Base-by-base conservation (phyloP, 805 yeast species). In the Ogataea henricii region DNA sequence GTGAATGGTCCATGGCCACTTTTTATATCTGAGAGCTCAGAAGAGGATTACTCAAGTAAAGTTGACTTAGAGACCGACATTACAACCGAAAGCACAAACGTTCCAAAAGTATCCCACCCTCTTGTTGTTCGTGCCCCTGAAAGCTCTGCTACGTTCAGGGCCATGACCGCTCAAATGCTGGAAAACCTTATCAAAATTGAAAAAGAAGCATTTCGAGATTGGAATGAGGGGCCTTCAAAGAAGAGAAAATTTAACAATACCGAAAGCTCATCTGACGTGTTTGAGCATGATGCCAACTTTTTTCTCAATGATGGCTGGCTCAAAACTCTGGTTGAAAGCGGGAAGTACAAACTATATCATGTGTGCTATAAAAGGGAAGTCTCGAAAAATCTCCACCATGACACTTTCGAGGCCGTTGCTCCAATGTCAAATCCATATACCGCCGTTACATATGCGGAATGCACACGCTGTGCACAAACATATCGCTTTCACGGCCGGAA, bases 261-360 rank as follows among this genome's bases (percentile, higher is more conserved):
- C 14, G 10, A n/a, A 6, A 30, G 34, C 17, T 30, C 17, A 7
- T 65, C 54, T 5, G 64, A 58, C 12, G 60, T 52, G 14, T 27
- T 27, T 12, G n/a, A 27, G 30, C 12, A 27, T 27, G 48, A 44
- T 16, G 47, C 49, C 3, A 10, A 41, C 27, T 49, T 40, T 32
- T 49, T 39, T 25, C 44, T 48, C 34, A 48, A 48, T 36, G 52
- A 48, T 32, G 22, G 13, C n/a, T 48, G 52, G 51, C 45, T 48
- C 6, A 17, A 47, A 17, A 48, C 34, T 20, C 33, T 48, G n/a
- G 46, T 48, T 10, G 39, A 40, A 17, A 46, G 42, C 27, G 27
- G 27, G 12, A 45, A 45, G 32, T 48, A 43, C 39, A 21, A 21
- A 6, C 22, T 48, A 34, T 21, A 45, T 32, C 52, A 48, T 36